Evolutionary conservation across 208 protist genomes (phyloP).

Genomic region (Trypanosoma lewisi): DNA sequence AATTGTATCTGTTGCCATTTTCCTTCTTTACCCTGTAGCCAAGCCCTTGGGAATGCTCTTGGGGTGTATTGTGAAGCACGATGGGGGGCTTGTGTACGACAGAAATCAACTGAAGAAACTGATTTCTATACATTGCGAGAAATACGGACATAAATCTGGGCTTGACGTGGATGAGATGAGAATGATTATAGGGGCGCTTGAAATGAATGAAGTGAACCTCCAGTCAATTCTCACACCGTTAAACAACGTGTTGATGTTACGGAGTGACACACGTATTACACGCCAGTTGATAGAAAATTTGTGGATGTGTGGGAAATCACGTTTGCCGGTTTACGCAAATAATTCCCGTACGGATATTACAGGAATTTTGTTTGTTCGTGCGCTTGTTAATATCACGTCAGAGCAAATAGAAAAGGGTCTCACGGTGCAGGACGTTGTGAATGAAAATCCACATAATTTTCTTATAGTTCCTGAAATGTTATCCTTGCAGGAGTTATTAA

Average conservation of each 20-base stretch:
- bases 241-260: slow-evolving; percentile 49
- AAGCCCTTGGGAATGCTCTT: slow-evolving; percentile 75
- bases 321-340: slow-evolving; percentile 62
- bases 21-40: slow-evolving; percentile 68
- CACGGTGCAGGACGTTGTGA: slow-evolving; percentile 58
- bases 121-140: slow-evolving; percentile 70
- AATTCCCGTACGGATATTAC: slow-evolving; percentile 38
- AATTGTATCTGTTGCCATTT: slow-evolving; percentile 55
- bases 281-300: slow-evolving; percentile 43
- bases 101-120: slow-evolving; percentile 76
- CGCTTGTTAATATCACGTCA: slow-evolving; percentile 49
- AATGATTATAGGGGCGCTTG: slow-evolving; percentile 78
- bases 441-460: slow-evolving; percentile 52
- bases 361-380: slow-evolving; percentile 75
- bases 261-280: slow-evolving; percentile 34
- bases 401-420: slow-evolving; percentile 29
- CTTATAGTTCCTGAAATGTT: slow-evolving; percentile 39
- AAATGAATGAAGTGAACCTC: slow-evolving; percentile 59
- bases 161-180: slow-evolving; percentile 62
- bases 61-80: slow-evolving; percentile 67
- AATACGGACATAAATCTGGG: slow-evolving; percentile 63
- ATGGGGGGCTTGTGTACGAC: slow-evolving; percentile 76
- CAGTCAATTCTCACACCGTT: slow-evolving; percentile 58
- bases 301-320: slow-evolving; percentile 73
- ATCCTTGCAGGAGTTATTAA: slow-evolving; percentile 52